These are phyloP conservation scores for Phytophthora pistaciae DNA, from an alignment of 352 stramenopile species.

Conservation along the genomic window DNA sequence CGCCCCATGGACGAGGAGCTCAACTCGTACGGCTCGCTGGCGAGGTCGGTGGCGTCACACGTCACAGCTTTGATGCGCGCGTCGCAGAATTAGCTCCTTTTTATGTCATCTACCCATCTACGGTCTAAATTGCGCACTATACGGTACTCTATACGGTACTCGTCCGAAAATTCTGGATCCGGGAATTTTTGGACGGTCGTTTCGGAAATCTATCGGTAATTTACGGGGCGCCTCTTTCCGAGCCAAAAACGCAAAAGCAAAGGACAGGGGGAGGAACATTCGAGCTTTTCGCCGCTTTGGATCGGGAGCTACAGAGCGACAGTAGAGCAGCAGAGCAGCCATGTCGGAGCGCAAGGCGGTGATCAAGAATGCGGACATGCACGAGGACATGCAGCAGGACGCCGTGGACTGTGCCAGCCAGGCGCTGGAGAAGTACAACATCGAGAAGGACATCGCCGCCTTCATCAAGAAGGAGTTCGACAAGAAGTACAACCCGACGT, in stretches of 20 bases:
- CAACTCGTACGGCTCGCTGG: constrained; percentile 61
- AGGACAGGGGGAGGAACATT: constrained; percentile 25
- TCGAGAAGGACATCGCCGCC: constrained; percentile 97
- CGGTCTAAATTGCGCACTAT: not conserved
- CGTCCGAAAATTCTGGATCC: constrained; percentile 9
- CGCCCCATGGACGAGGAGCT: constrained; percentile 65
- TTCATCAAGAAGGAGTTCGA: constrained; percentile 96
- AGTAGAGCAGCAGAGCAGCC: constrained; percentile 9
- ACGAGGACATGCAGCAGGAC: constrained; percentile 99
- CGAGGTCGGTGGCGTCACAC: constrained; percentile 67
- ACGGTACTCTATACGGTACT: not conserved
- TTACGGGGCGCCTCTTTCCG: constrained; percentile 17
- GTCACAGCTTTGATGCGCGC: constrained; percentile 62
- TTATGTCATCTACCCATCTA: constrained; percentile 2
- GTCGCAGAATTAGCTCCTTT: constrained; percentile 34
- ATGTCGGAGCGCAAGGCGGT: constrained; percentile 98
- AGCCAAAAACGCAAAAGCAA: constrained; percentile 7
- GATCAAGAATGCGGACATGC: constrained; percentile 99
- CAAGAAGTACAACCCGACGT: constrained; percentile 94
- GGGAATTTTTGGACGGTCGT: constrained; percentile 15
- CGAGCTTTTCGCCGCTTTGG: constrained; percentile 31
- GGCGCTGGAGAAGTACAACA: constrained; percentile 99
- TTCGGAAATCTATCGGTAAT: constrained; percentile 33
- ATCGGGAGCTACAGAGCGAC: constrained; percentile 16
- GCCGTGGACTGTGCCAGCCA: constrained; percentile 98